Conservation (phyloP, 257 asterid species). For the Coffea canephora region DNA sequence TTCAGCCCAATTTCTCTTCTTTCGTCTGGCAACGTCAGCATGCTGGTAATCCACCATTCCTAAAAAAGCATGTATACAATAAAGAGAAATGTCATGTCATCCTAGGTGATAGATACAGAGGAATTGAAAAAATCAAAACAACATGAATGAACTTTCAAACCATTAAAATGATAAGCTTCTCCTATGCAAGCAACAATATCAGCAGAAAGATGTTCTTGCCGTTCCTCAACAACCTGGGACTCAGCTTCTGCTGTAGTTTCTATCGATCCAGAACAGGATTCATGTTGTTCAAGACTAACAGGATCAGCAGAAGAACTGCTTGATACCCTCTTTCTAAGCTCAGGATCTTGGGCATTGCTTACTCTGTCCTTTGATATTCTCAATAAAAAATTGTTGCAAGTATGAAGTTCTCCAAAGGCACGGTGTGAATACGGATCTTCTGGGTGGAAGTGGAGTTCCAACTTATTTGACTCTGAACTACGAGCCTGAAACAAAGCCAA, state of each 20-base stretch:
- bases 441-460: constrained; percentile 85
- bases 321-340: constrained; percentile 20
- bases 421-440: constrained; percentile 98
- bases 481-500: constrained; percentile 46
- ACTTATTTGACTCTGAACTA: constrained; percentile 53
- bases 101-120: not conserved
- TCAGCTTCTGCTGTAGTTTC: constrained; percentile 34
- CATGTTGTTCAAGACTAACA: constrained; percentile 30
- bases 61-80: constrained; percentile 24
- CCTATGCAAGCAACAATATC: constrained; percentile 65
- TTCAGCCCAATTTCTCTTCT: constrained; percentile 76
- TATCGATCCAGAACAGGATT: constrained; percentile 24
- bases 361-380: constrained; percentile 58
- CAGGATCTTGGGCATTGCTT: constrained; percentile 26
- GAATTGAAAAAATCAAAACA: not conserved
- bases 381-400: constrained; percentile 59
- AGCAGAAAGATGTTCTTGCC: constrained; percentile 53
- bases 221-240: constrained; percentile 30
- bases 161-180: constrained; percentile 78
- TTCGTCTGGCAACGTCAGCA: constrained; percentile 59
- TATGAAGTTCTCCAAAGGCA: constrained; percentile 61
- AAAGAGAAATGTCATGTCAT: constrained; percentile 7
- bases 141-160: constrained; percentile 29
- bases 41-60: constrained; percentile 98
- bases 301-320: constrained; percentile 27